These are phyloP conservation scores for Esteya vermicola DNA, from an alignment of 2,329 filamentous ascomycete genomes.

Conservation along the genomic window DNA sequence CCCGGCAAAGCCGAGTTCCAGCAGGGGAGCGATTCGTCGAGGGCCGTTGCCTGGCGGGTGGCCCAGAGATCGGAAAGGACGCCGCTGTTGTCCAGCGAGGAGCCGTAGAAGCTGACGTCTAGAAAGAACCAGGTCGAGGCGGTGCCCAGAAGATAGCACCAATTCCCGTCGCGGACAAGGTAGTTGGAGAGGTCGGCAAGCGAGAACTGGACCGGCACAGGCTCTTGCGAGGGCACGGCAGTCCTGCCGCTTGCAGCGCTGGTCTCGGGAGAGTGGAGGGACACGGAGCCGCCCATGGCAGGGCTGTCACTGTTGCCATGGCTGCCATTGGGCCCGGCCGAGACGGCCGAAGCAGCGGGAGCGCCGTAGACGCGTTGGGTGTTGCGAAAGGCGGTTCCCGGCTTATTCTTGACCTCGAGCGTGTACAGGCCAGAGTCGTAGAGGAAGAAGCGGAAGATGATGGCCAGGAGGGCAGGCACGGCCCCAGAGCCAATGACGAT, in stretches of 20 bases:
- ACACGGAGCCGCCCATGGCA: constrained; percentile 12
- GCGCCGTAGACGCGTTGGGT: constrained; percentile 44
- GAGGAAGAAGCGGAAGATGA: constrained; percentile 52
- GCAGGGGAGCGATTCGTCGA: constrained; percentile 26
- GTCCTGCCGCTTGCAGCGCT: background rate
- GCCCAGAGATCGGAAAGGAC: constrained; percentile 29
- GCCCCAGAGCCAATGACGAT: constrained; percentile 53
- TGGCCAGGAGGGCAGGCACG: constrained; percentile 47
- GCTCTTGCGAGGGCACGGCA: constrained; percentile 10
- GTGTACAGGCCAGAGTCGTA: constrained; percentile 53
- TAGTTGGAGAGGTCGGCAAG: constrained; percentile 32
- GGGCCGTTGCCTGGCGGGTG: constrained; percentile 17
- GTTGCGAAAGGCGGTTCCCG: constrained; percentile 41
- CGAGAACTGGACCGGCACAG: constrained; percentile 34
- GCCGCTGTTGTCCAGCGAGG: constrained; percentile 31
- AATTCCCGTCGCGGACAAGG: constrained; percentile 33
- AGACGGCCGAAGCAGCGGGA: constrained; percentile 12
- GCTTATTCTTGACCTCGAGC: constrained; percentile 49
- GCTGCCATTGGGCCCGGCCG: background rate
- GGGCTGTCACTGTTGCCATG: background rate
- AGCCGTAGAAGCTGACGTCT: constrained; percentile 43
- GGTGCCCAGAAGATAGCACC: constrained; percentile 28
- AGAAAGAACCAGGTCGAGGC: constrained; percentile 38
- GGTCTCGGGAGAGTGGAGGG: constrained; percentile 17
- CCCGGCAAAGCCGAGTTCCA: constrained; percentile 29